Evolutionary conservation across 1,139 yeast species (phyloP).

Genomic region (Candida labiduridarum): DNA sequence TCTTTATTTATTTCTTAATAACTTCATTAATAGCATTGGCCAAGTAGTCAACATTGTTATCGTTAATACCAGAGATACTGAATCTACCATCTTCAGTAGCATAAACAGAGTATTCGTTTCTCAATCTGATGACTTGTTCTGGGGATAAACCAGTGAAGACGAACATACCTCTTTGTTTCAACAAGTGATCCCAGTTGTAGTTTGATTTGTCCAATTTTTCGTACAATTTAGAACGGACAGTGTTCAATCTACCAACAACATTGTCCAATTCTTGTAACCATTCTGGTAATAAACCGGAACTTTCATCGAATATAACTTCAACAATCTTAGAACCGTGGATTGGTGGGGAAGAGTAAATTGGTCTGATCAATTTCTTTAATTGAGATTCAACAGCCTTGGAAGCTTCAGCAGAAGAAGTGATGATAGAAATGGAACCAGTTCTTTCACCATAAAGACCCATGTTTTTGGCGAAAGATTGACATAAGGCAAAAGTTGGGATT

Average conservation of each 20-base stretch:
- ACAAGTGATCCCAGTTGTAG: conserved; percentile 84
- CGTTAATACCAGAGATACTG: conserved; percentile 88
- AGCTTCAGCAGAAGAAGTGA: conserved; percentile 50
- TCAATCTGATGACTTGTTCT: conserved; percentile 69
- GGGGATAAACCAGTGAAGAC: conserved; percentile 82
- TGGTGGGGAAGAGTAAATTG: conserved; percentile 92
- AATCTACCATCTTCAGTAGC: conserved; percentile 89
- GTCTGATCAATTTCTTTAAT: conserved; percentile 76
- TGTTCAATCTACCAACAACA: conserved; percentile 78
- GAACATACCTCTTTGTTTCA: conserved; percentile 95
- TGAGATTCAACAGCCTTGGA: conserved; percentile 68
- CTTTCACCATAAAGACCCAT: conserved; percentile 98
- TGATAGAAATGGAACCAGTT: conserved; percentile 82
- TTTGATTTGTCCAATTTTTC: conserved; percentile 55
- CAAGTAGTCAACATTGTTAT: conserved; percentile 75
- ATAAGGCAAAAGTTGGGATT: conserved; percentile 60
- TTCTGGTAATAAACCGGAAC: conserved; percentile 53
- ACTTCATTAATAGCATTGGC: conserved; percentile 75
- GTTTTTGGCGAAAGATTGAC: conserved; percentile 95
- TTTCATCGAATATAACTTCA: conserved; percentile 65
- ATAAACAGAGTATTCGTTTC: conserved; percentile 75
- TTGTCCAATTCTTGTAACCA: conserved; percentile 79
- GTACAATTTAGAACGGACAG: conserved; percentile 69
- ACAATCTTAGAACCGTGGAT: conserved; percentile 92
- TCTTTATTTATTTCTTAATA: conserved; percentile 22